These are phyloP conservation scores for Phytopythium montanum DNA, from an alignment of 352 stramenopile species.

Conservation along the genomic window DNA sequence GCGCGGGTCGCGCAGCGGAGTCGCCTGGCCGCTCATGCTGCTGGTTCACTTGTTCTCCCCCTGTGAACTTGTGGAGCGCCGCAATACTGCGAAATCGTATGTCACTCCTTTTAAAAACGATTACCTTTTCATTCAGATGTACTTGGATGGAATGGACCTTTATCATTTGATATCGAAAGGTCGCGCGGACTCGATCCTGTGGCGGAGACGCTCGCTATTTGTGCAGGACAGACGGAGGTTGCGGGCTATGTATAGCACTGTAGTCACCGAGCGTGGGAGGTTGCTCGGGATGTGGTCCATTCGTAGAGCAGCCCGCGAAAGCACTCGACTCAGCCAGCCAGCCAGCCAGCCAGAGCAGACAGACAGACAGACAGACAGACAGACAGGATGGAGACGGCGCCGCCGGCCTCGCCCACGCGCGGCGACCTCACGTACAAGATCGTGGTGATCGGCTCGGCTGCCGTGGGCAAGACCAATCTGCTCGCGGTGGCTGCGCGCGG, in stretches of 20 bases:
- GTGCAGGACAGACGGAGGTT: not conserved
- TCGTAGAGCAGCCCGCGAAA: not conserved
- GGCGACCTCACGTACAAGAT: slow-evolving; percentile 56
- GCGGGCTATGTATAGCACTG: not conserved
- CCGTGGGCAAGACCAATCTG: slow-evolving; percentile 66
- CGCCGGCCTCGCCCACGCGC: slow-evolving; percentile 34
- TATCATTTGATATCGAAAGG: slow-evolving; percentile 1
- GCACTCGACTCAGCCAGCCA: too few relatives aligned
- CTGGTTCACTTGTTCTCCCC: slow-evolving; percentile 6
- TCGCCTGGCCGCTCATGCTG: slow-evolving; percentile 42
- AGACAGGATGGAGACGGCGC: slow-evolving; percentile 16
- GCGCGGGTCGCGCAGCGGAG: slow-evolving; percentile 43
- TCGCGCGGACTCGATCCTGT: not conserved
- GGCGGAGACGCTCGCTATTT: not conserved
- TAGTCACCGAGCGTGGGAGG: not conserved
- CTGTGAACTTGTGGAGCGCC: not conserved
- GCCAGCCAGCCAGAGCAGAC: not conserved
- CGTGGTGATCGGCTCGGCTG: slow-evolving; percentile 56
- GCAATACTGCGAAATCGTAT: not conserved
- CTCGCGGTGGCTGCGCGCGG: slow-evolving; percentile 50
- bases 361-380: not conserved
- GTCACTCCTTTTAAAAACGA: not conserved
- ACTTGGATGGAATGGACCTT: not conserved
- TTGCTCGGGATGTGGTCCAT: not conserved
- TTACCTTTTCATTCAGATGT: not conserved